These are phyloP conservation scores for apple (Malus domestica) DNA, from an alignment of 306 rosid genomes.

Conservation along the genomic window ASM211411v1 NC_041798.1:41337001-41337500, in stretches of 20 bases:
- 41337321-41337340: constrained; percentile 64
- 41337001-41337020: constrained; percentile 44
- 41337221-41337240: constrained; percentile 38
- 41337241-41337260: constrained; percentile 68
- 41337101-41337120: constrained; percentile 53
- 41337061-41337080: constrained; percentile 70
- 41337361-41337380: constrained; percentile 63
- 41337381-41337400: constrained; percentile 64
- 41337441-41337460: constrained; percentile 60
- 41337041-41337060: constrained; percentile 64
- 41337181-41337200: constrained; percentile 53
- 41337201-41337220: constrained; percentile 35
- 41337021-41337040: constrained; percentile 26
- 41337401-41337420: constrained; percentile 54
- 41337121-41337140: constrained; percentile 47
- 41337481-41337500: constrained; percentile 53
- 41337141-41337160: constrained; percentile 54
- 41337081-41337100: constrained; percentile 45
- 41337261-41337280: constrained; percentile 55
- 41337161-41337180: constrained; percentile 56
- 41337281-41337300: constrained; percentile 46
- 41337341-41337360: constrained; percentile 67
- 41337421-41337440: constrained; percentile 49
- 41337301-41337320: constrained; percentile 54
- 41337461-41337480: constrained; percentile 72